Percentiles rank a stretch among this genome's conserved stretches.
These are phyloP conservation scores for Trametes cinnabarina DNA, from an alignment of 768 basidiomycete species.

Conservation along the genomic window DNA sequence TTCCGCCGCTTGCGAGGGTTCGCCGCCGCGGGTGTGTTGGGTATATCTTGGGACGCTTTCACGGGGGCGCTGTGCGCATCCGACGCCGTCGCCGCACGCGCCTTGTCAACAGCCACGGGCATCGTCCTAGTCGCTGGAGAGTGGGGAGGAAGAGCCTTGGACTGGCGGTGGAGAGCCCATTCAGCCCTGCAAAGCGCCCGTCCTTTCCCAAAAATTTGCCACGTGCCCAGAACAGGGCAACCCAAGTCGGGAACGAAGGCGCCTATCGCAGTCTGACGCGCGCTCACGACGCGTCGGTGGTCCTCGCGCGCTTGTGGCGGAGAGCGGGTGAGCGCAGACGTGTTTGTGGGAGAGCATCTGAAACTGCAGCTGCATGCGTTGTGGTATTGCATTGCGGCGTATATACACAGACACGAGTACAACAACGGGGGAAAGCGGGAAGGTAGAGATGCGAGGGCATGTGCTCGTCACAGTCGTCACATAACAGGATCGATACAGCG, in stretches of 20 bases:
- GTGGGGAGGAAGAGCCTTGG: neutral
- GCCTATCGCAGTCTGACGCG: conserved; percentile 4
- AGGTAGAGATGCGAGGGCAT: neutral
- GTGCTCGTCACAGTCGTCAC: conserved; percentile 3
- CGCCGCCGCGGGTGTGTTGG: conserved; percentile 22
- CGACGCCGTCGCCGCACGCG: conserved; percentile 27
- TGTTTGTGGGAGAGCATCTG: neutral
- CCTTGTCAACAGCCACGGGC: conserved; percentile 31
- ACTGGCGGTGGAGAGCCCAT: no score
- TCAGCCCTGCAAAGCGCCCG: neutral
- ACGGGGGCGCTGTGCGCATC: conserved; percentile 38
- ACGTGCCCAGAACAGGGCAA: conserved; percentile 27
- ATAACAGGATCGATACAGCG: conserved; percentile 9
- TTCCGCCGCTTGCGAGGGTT: conserved; percentile 40
- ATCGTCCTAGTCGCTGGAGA: conserved; percentile 17
- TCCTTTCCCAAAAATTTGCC: conserved; percentile 27
- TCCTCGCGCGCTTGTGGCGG: neutral
- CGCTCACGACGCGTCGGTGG: neutral
- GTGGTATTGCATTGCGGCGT: conserved; percentile 12
- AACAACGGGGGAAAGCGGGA: neutral
- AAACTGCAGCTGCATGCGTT: neutral
- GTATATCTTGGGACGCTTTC: conserved; percentile 33
- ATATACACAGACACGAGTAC: conserved; percentile 16
- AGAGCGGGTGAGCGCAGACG: neutral
- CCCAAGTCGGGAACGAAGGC: conserved; percentile 5